Base-by-base conservation (phyloP, 2,329 filamentous ascomycete species). In the Aspergillus transmontanensis region DNA sequence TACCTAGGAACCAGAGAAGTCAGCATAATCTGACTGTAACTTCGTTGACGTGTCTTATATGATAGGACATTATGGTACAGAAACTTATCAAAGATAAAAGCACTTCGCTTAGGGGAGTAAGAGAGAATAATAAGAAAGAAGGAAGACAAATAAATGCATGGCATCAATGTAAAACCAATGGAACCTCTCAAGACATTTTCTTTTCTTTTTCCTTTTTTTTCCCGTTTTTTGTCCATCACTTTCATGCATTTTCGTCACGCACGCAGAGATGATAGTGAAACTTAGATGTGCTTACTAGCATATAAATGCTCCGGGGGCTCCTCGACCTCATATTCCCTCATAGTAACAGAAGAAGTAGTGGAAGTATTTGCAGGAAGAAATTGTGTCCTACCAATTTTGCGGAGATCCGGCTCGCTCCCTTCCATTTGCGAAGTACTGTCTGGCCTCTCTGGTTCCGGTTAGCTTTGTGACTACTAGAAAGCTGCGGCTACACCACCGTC, bases 301-400 rank as follows among this genome's bases (percentile, higher is more conserved):
- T 51, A 61, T 30, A 58, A 41, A 46, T 57, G 28, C 30, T 70
- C 65, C 21, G 68, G 51, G 41, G 73, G 70, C 68, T 80, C 78
- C 67, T 80, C 78, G 63, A 80, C 68, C 69, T 79, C 75, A 65
- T 79, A 78, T 41, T 75, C 69, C 57, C 58, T 72, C 70, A 78
- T 66, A 16, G 72, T 75, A 59, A 74, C 63, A 62, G 70, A 66
- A 57, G 54, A 32, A 2, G 61, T 34, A 57, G 65, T 64, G 56
- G 71, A 69, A 56, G 71, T 67, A 39, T 71, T 51, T 36, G 32
- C 63, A 64, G 75, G 73, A 62, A 79, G 72, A 63, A 77, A 67
- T 60, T 71, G 68, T 58, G 69, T 67, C 77, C 69, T 79, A 79
- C 77, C 76, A 64, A 67, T 62, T 55, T 64, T 59, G 23, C 64